Percentiles rank a stretch among this genome's conserved stretches.
phyloP scores from a whole-genome alignment of 2,329 filamentous ascomycete genomes.

The Trichoderma sp. region DNA sequence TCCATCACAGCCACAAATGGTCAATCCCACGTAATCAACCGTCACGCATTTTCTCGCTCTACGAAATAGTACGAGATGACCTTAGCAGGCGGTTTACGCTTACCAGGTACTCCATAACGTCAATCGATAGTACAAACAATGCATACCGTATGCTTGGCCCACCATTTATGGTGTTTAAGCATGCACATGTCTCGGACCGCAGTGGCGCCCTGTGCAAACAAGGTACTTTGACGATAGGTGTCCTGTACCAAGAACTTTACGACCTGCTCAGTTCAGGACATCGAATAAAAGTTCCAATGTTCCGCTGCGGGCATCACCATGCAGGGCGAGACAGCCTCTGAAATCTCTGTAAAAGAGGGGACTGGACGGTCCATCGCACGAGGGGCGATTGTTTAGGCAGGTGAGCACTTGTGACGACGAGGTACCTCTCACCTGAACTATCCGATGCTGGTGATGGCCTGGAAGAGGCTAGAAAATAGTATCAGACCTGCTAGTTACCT shows the following conservation, averaged over 20 bases:
- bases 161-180: neutral
- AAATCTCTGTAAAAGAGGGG: neutral
- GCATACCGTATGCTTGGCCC: neutral
- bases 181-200: neutral
- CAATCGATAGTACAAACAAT: neutral
- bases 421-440: neutral
- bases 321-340: neutral
- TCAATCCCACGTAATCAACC: neutral
- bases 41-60: neutral
- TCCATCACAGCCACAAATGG: neutral
- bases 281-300: neutral
- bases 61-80: neutral
- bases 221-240: neutral
- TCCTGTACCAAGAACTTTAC: neutral
- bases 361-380: neutral
- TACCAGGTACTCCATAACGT: neutral
- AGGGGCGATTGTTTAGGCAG: conserved; percentile 14
- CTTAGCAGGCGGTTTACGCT: neutral
- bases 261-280: neutral
- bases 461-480: neutral
- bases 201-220: neutral
- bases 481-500: neutral
- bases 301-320: neutral
- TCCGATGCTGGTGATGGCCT: neutral
- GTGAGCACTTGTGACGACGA: neutral